A percentile compares a stretch with the other conserved stretches of the same genome.
These are phyloP conservation scores for Saccharomycopsis hybrid DNA, from an alignment of 1,139 yeast species.

Conservation along the genomic window DNA sequence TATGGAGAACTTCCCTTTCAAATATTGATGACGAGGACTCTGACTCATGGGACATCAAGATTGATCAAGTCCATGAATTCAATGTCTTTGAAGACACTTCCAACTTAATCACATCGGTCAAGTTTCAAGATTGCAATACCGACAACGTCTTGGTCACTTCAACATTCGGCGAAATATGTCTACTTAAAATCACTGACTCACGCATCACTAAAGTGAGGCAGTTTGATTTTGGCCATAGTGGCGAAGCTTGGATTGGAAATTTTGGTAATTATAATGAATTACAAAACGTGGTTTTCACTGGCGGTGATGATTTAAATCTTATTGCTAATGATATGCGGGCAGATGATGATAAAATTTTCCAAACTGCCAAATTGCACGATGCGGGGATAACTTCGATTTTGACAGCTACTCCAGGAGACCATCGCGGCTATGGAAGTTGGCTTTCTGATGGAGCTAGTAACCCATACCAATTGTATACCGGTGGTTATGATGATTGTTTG, in stretches of 20 bases:
- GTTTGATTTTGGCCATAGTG: constrained; percentile 38
- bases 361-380: constrained; percentile 56
- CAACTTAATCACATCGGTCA: constrained; percentile 58
- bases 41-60: neutral
- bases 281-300: constrained; percentile 62
- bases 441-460: constrained; percentile 27
- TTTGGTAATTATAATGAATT: constrained; percentile 56
- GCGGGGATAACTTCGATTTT: constrained; percentile 87
- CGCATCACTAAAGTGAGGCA: constrained; percentile 2
- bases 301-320: constrained; percentile 82
- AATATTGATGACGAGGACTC: neutral
- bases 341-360: constrained; percentile 43
- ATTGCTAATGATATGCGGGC: constrained; percentile 69
- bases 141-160: constrained; percentile 42
- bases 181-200: constrained; percentile 29
- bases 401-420: constrained; percentile 33
- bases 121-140: constrained; percentile 42
- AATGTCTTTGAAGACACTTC: constrained; percentile 37
- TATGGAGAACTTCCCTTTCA: constrained; percentile 45
- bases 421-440: constrained; percentile 32
- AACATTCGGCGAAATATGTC: constrained; percentile 49
- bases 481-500: constrained; percentile 83
- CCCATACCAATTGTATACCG: constrained; percentile 69
- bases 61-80: constrained; percentile 16
- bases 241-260: constrained; percentile 89